phyloP scores from a whole-genome alignment of 75 land plant species.

The Pinus taeda region DNA sequence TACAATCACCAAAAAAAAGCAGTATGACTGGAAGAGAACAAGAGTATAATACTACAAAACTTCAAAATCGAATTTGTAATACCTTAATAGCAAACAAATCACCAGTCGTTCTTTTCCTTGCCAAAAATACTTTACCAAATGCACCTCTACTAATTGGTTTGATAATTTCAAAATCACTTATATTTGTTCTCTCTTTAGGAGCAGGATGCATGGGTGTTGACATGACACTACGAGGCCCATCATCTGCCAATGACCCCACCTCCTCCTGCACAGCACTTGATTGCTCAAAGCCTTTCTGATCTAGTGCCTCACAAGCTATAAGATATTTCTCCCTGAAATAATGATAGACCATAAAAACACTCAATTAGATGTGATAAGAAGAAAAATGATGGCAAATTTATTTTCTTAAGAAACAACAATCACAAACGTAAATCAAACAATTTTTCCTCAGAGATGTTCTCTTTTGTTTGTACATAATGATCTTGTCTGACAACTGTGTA shows the following conservation, averaged over 20 bases:
- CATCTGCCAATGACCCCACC: conserved; percentile 10
- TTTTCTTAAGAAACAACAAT: neutral
- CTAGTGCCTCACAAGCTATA: conserved; percentile 24
- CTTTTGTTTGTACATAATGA: neutral
- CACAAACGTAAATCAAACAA: neutral
- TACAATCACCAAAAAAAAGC: neutral
- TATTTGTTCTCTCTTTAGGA: conserved; percentile 49
- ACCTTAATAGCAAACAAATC: conserved; percentile 88
- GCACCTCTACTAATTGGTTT: conserved; percentile 78
- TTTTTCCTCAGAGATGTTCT: neutral
- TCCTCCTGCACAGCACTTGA: conserved; percentile 10
- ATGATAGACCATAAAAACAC: neutral
- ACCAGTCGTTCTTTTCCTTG: conserved; percentile 69
- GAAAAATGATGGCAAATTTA: neutral
- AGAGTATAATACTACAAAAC: neutral
- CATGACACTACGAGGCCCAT: conserved; percentile 20
- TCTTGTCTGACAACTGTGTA: neutral
- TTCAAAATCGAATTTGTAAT: neutral
- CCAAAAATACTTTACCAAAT: conserved; percentile 73
- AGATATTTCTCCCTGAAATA: conserved; percentile 53
- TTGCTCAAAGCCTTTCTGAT: conserved; percentile 11
- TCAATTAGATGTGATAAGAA: neutral
- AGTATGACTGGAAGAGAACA: neutral
- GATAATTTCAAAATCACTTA: conserved; percentile 73
- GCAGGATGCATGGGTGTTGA: conserved; percentile 32